Evolutionary conservation across 495 filamentous ascomycete species (phyloP).

Genomic region (Podospora anserina): DNA sequence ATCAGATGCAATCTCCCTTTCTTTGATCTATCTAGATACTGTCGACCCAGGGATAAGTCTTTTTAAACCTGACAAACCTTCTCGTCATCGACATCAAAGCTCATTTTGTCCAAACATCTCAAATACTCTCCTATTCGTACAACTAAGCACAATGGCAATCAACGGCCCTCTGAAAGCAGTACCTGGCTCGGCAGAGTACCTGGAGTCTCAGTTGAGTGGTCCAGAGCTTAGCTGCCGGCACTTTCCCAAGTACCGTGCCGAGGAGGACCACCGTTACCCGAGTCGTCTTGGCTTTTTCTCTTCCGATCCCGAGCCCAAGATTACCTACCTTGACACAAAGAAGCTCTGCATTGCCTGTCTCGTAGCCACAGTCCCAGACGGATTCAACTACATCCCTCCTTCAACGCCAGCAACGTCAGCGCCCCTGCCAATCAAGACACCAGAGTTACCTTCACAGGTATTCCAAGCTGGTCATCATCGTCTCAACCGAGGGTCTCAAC

Average conservation of each 20-base stretch:
- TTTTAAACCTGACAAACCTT: not conserved
- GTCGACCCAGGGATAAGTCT: too few species aligned
- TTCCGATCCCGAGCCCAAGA: not conserved
- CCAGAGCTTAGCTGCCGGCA: not conserved
- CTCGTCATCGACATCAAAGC: not conserved
- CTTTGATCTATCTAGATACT: not conserved
- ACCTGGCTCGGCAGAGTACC: not conserved
- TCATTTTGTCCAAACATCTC: not conserved
- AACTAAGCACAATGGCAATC: not conserved
- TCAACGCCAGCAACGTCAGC: not conserved
- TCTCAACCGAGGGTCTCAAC: not conserved
- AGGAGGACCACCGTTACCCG: not conserved
- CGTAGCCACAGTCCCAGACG: not conserved
- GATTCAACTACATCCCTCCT: not conserved
- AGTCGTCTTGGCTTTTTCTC: not conserved
- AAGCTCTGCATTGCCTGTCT: not conserved
- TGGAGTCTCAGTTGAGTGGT: not conserved
- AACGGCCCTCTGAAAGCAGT: not conserved
- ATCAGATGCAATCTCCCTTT: not conserved
- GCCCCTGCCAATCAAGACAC: not conserved
- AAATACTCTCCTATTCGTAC: not conserved
- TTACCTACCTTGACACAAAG: not conserved
- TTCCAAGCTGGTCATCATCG: not conserved
- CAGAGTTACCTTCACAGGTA: not conserved
- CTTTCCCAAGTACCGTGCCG: not conserved